Evolutionary conservation across 2,329 filamentous ascomycete genomes (phyloP).

Genomic region (Penicillium frequentans): DNA sequence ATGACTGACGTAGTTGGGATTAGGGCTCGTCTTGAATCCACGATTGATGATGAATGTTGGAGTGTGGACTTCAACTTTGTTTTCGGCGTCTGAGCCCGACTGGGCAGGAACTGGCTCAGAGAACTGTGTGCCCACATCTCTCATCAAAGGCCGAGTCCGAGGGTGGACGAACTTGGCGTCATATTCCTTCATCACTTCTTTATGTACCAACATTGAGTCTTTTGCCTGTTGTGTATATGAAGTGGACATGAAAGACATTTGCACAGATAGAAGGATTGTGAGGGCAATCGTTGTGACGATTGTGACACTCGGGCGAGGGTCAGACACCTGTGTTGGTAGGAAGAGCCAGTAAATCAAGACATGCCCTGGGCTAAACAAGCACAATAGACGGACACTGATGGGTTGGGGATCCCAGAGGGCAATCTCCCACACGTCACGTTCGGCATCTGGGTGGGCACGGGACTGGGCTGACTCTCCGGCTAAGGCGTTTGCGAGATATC

Average conservation of each 20-base stretch:
- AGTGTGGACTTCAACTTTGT: constrained; percentile 63
- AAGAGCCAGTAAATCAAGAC: constrained; percentile 88
- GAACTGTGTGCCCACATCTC: constrained; percentile 78
- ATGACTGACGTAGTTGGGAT: constrained; percentile 74
- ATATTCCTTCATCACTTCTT: constrained; percentile 92
- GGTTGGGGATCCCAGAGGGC: constrained; percentile 91
- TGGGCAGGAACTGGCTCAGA: constrained; percentile 45
- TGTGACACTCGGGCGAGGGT: constrained; percentile 80
- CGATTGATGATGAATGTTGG: constrained; percentile 67
- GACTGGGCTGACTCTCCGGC: constrained; percentile 72
- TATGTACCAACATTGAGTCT: constrained; percentile 80
- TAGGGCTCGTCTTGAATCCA: constrained; percentile 77
- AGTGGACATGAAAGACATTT: constrained; percentile 71
- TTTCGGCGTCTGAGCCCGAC: constrained; percentile 44
- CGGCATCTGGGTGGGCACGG: constrained; percentile 72
- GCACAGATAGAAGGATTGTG: constrained; percentile 70
- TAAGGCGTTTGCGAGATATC: constrained; percentile 69
- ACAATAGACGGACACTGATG: constrained; percentile 77
- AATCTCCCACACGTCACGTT: constrained; percentile 91
- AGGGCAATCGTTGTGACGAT: constrained; percentile 81
- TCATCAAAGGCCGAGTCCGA: constrained; percentile 75
- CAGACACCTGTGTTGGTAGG: constrained; percentile 72
- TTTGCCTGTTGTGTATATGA: constrained; percentile 82
- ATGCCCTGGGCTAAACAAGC: constrained; percentile 90
- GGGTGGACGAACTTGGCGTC: constrained; percentile 95